These are phyloP conservation scores for Olyra latifolia DNA, from an alignment of 176 grass and related monocot genomes.

Conservation along the genomic window DNA sequence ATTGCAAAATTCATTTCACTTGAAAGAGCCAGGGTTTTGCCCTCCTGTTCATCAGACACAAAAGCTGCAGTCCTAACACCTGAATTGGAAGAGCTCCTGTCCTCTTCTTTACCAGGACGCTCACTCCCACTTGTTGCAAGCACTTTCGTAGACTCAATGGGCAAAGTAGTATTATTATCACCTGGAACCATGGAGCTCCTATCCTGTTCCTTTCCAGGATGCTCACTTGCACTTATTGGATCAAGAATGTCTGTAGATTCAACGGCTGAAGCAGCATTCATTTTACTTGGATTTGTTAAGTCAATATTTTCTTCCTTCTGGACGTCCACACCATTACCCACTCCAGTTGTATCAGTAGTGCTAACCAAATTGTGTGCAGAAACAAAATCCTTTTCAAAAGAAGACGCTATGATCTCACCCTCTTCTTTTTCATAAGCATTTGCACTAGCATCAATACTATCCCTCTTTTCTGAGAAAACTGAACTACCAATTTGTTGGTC, in stretches of 20 bases:
- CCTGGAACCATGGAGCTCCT: neutral
- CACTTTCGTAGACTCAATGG: conserved; percentile 12
- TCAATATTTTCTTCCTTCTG: conserved; percentile 38
- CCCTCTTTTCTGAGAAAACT: conserved; percentile 45
- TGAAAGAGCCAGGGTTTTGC: conserved; percentile 27
- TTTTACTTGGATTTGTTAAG: conserved; percentile 23
- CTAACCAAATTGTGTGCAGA: conserved; percentile 39
- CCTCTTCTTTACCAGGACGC: conserved; percentile 19
- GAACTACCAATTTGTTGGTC: conserved; percentile 41
- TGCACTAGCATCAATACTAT: conserved; percentile 29
- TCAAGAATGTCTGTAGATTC: neutral
- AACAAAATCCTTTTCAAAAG: conserved; percentile 47
- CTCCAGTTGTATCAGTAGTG: conserved; percentile 39
- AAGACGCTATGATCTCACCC: conserved; percentile 51
- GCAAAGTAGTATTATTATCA: conserved; percentile 19
- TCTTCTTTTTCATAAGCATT: conserved; percentile 54
- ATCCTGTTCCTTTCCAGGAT: conserved; percentile 31
- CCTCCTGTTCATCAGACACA: conserved; percentile 21
- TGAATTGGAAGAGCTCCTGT: conserved; percentile 12
- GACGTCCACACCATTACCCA: conserved; percentile 19
- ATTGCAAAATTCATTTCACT: conserved; percentile 14
- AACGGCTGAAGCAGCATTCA: conserved; percentile 26
- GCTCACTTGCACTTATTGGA: conserved; percentile 8
- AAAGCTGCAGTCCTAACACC: conserved; percentile 5
- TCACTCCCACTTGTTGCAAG: conserved; percentile 16